Percentiles rank a stretch among this genome's conserved stretches.
phyloP scores from a whole-genome alignment of 2,329 filamentous ascomycete genomes.

The Epicoccum sorghinum region DNA sequence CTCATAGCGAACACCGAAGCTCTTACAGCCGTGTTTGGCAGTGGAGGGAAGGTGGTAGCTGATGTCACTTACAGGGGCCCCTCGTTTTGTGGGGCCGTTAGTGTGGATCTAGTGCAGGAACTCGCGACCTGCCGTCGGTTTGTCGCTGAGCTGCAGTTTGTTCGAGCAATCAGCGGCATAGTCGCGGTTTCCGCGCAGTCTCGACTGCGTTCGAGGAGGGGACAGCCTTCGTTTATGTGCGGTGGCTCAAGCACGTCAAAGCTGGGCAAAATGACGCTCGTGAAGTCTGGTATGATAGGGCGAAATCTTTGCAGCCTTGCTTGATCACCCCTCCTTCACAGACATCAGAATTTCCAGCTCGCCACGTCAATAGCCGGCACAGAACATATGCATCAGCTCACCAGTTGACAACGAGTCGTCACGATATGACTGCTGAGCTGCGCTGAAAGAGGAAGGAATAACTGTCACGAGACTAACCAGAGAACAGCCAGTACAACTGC shows the following conservation, averaged over 20 bases:
- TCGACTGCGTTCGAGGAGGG: neutral
- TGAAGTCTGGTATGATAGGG: slow-evolving; percentile 3
- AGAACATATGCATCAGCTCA: too few relatives aligned
- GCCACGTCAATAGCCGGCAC: too few relatives aligned
- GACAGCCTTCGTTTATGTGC: slow-evolving; percentile 4
- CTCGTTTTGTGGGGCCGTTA: slow-evolving; percentile 1
- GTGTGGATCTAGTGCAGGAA: slow-evolving; percentile 7
- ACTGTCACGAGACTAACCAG: too few relatives aligned
- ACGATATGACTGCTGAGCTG: too few relatives aligned
- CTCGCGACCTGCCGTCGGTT: slow-evolving; percentile 9
- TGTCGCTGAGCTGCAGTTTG: slow-evolving; percentile 9
- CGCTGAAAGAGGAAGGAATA: too few relatives aligned
- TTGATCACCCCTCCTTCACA: neutral
- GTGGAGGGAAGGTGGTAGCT: slow-evolving; percentile 6
- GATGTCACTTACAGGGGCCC: slow-evolving; percentile 15
- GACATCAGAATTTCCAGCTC: too few relatives aligned
- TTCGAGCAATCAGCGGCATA: slow-evolving; percentile 6
- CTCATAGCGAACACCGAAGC: slow-evolving; percentile 11
- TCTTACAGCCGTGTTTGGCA: slow-evolving; percentile 10
- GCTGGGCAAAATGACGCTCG: slow-evolving; percentile 10
- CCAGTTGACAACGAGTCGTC: too few relatives aligned
- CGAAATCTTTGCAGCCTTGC: neutral
- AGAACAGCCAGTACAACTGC: too few relatives aligned
- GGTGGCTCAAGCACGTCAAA: slow-evolving; percentile 16
- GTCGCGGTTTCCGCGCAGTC: slow-evolving; percentile 5